Evolutionary conservation across 441 rosid genomes (phyloP).

Genomic region (Daphne laureola): DNA sequence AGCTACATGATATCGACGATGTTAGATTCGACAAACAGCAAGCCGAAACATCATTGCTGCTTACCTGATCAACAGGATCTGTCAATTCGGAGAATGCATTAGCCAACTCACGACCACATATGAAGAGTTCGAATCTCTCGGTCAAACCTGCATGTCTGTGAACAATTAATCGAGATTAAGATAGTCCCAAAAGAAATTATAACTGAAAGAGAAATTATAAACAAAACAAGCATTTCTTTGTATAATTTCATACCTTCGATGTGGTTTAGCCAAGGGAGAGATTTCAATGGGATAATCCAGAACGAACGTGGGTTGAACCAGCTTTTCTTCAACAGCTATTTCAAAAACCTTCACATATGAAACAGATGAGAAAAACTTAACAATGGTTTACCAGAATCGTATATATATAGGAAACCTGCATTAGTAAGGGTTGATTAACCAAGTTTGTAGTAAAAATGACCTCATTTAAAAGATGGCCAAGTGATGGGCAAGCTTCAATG

Average conservation of each 20-base stretch:
- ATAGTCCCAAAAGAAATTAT: slow-evolving; percentile 1
- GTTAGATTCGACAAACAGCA: neutral
- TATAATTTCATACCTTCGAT: slow-evolving; percentile 46
- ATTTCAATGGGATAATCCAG: slow-evolving; percentile 91
- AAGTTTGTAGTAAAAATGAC: slow-evolving; percentile 16
- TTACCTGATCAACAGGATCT: slow-evolving; percentile 93
- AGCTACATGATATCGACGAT: neutral
- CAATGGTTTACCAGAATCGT: neutral
- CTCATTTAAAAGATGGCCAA: slow-evolving; percentile 89
- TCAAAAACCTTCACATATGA: slow-evolving; percentile 62
- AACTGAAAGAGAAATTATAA: neutral
- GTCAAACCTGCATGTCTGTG: slow-evolving; percentile 59
- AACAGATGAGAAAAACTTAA: slow-evolving; percentile 6
- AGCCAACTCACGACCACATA: slow-evolving; percentile 92
- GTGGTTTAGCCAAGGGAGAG: slow-evolving; percentile 97
- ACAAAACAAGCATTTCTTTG: slow-evolving; percentile 3
- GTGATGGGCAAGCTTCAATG: slow-evolving; percentile 62
- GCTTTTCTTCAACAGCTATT: slow-evolving; percentile 81
- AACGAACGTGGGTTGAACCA: slow-evolving; percentile 89
- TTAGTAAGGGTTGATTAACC: neutral
- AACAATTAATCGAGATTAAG: slow-evolving; percentile 9
- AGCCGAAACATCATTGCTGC: neutral
- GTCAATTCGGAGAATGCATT: slow-evolving; percentile 94
- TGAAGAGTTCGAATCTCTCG: slow-evolving; percentile 94
- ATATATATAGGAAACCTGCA: too few species aligned